Base-by-base conservation (phyloP, 192 early-diverging fungal species). In the Dissophora ornata region DNA sequence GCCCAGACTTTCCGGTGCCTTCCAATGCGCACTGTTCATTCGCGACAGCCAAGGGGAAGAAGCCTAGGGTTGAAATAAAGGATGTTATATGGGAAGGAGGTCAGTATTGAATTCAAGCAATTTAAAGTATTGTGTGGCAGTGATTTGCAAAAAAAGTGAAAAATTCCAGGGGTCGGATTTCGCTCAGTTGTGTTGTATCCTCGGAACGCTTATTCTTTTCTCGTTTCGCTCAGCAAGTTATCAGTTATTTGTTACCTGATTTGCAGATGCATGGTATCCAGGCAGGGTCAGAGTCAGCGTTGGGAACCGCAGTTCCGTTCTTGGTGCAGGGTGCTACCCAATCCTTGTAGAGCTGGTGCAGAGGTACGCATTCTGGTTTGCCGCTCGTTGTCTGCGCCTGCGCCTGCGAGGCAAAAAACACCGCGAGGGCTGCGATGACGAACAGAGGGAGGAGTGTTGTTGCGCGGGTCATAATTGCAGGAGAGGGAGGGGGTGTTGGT, bases 201-300 rank as follows among this genome's bases (percentile, higher is more conserved):
- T n/a, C n/a, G n/a, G n/a, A n/a, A n/a, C n/a, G n/a, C n/a, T n/a
- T n/a, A 16, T 16, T 22, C n/a, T 47, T 47, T 47, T 15, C 45
- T 6, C 18, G 36, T 38, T 38, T 13, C 13, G 6, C 36, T 38
- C n/a, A n/a, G n/a, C n/a, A n/a, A n/a, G n/a, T n/a, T 38, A 6
- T 38, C 36, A 18, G 5, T 19, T 47, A 6, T 18, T 47, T 15
- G 18, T 21, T 61, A 77, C 73, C 73, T 33, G 40, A 16, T 18
- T 21, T 11, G 47, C 73, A 77, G 21, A 77, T 36, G 40, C 73
- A 77, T 12, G 33, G 52, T 29, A n/a, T 40, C 73, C 73, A 77
- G 0, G 40, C 33, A 12, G 52, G 15, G 49, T 77, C 73, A 8
- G 64, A 28, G 22, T 77, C 73, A 25, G 65, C 29, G 36, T 55